phyloP scores from a whole-genome alignment of 495 filamentous ascomycete species.

The Poronia punctata region DNA sequence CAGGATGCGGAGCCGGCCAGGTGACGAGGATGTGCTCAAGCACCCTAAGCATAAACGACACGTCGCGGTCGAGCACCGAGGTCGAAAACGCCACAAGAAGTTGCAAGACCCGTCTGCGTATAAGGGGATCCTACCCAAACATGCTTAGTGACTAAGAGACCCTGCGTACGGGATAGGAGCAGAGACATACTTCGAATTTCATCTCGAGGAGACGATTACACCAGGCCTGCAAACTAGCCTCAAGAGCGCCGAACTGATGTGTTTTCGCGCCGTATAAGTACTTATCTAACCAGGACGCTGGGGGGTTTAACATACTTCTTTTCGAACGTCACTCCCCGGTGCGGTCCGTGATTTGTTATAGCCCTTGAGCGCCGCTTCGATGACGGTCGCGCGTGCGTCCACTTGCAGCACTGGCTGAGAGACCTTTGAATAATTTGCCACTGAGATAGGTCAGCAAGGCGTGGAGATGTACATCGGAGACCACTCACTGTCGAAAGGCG shows the following conservation, averaged over 20 bases:
- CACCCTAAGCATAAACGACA: conserved; percentile 75
- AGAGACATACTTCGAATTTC: conserved; percentile 64
- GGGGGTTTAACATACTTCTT: conserved; percentile 44
- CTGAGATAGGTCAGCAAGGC: conserved; percentile 37
- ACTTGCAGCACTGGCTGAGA: conserved; percentile 69
- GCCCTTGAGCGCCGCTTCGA: conserved; percentile 87
- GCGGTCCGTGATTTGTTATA: conserved; percentile 70
- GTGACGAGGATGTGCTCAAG: conserved; percentile 86
- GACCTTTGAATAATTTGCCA: conserved; percentile 70
- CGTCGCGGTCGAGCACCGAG: conserved; percentile 67
- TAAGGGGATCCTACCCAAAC: conserved; percentile 77
- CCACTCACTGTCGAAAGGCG: conserved; percentile 59
- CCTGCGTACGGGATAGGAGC: too few species aligned
- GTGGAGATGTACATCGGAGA: neutral
- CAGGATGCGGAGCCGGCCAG: conserved; percentile 59
- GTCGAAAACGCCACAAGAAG: conserved; percentile 80
- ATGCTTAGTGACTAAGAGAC: too few species aligned
- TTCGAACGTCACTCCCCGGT: conserved; percentile 46
- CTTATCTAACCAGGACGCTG: too few species aligned
- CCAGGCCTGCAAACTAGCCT: conserved; percentile 71
- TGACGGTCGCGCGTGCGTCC: conserved; percentile 83
- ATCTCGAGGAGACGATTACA: conserved; percentile 65
- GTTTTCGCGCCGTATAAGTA: too few species aligned
- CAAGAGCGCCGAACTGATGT: conserved; percentile 53
- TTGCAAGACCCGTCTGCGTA: conserved; percentile 77